Evolutionary conservation across 106 monocot species (phyloP).

Genomic region (Agapanthus africanus): DNA sequence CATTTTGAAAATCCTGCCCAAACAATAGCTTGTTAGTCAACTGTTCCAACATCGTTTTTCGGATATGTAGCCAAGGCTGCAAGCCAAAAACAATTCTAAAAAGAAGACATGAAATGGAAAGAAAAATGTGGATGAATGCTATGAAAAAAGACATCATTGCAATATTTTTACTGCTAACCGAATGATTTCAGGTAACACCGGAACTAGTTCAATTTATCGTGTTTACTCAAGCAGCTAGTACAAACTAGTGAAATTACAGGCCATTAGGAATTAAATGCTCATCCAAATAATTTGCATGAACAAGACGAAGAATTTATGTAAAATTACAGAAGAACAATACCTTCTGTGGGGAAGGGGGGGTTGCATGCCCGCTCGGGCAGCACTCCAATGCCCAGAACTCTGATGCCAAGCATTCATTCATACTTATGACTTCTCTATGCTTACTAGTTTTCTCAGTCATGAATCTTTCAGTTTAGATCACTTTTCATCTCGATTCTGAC

Average conservation of each 20-base stretch:
- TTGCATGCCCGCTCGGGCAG: too few species aligned
- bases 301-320: background rate
- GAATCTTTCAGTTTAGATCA: background rate
- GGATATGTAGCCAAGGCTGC: background rate
- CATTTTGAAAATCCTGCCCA: constrained; percentile 13
- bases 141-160: background rate
- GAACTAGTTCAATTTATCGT: background rate
- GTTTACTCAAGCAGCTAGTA: too few species aligned
- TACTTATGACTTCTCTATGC: background rate
- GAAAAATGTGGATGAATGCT: background rate
- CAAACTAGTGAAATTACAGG: background rate
- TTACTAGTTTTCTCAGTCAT: background rate
- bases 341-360: background rate
- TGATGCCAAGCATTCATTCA: background rate
- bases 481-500: background rate
- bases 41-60: background rate
- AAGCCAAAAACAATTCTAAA: background rate
- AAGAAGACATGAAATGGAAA: background rate
- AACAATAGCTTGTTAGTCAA: constrained; percentile 9
- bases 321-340: background rate
- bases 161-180: background rate
- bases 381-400: background rate
- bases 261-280: background rate
- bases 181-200: background rate
- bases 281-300: background rate